Evolutionary conservation across 768 basidiomycete genomes (phyloP).

Genomic region (Tulasnella sp.): DNA sequence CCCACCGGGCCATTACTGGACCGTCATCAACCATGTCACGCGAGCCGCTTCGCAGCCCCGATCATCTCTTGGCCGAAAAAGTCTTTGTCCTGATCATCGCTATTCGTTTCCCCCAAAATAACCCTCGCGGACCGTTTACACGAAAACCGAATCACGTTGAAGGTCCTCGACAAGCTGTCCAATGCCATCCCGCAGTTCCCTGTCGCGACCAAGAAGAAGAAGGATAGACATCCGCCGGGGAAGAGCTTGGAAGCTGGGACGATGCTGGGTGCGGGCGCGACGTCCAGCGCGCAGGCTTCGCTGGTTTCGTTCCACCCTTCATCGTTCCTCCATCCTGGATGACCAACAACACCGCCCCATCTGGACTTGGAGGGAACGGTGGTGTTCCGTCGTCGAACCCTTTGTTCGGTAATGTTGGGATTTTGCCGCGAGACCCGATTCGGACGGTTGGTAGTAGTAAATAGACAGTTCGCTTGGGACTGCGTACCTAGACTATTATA

Average conservation of each 20-base stretch:
- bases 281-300: background rate
- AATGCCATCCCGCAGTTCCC: slow-evolving; percentile 43
- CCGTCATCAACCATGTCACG: slow-evolving; percentile 61
- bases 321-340: slow-evolving; percentile 20
- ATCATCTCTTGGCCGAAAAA: slow-evolving; percentile 47
- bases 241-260: background rate
- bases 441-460: background rate
- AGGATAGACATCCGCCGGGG: background rate
- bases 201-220: slow-evolving; percentile 28
- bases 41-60: slow-evolving; percentile 44
- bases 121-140: slow-evolving; percentile 65
- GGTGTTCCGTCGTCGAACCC: background rate
- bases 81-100: slow-evolving; percentile 66
- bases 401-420: slow-evolving; percentile 11
- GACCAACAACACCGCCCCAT: background rate
- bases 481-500: background rate
- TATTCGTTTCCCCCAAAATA: slow-evolving; percentile 70
- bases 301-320: slow-evolving; percentile 31
- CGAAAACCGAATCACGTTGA: slow-evolving; percentile 62
- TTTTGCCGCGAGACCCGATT: slow-evolving; percentile 2
- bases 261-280: background rate
- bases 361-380: background rate
- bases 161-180: slow-evolving; percentile 62
- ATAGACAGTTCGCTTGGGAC: background rate
- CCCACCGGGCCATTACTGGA: slow-evolving; percentile 62